Evolutionary conservation across 2,329 filamentous ascomycete genomes (phyloP).

Genomic region (Aureobasidium vineae): DNA sequence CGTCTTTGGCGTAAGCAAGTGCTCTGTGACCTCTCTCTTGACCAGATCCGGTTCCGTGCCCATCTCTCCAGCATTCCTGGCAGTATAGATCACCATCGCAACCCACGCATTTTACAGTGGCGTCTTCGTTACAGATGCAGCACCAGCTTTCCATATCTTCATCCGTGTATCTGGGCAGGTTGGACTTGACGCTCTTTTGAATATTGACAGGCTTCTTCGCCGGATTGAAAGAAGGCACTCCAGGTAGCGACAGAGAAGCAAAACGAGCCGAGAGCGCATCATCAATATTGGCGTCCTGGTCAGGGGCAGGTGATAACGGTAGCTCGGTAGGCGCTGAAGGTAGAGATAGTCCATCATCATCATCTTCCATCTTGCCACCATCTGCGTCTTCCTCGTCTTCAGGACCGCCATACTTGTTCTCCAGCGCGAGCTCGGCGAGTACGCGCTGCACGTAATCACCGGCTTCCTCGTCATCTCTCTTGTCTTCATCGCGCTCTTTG

Average conservation of each 20-base stretch:
- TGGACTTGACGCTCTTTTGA: slow-evolving; percentile 35
- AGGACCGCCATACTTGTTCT: slow-evolving; percentile 41
- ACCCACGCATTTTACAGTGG: slow-evolving; percentile 67
- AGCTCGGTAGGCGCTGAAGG: slow-evolving; percentile 38
- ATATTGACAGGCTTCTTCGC: slow-evolving; percentile 29
- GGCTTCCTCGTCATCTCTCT: slow-evolving; percentile 42
- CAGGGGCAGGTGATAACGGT: slow-evolving; percentile 32
- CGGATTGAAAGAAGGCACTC: slow-evolving; percentile 45
- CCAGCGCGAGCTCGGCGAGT: slow-evolving; percentile 48
- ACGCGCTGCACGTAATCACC: slow-evolving; percentile 49
- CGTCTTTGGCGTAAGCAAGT: slow-evolving; percentile 53
- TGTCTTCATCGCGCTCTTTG: slow-evolving; percentile 32
- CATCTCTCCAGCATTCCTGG: slow-evolving; percentile 74
- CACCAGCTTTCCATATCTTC: slow-evolving; percentile 77
- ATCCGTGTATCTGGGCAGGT: slow-evolving; percentile 54
- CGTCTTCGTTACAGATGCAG: slow-evolving; percentile 77
- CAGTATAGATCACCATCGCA: slow-evolving; percentile 75
- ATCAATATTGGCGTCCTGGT: slow-evolving; percentile 39
- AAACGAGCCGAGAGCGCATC: slow-evolving; percentile 49
- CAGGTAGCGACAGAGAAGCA: slow-evolving; percentile 48
- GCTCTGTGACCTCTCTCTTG: slow-evolving; percentile 70
- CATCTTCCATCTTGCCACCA: slow-evolving; percentile 7
- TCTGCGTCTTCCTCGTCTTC: slow-evolving; percentile 18
- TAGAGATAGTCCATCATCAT: slow-evolving; percentile 29
- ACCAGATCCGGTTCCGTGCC: slow-evolving; percentile 68